A percentile compares a stretch with the other conserved stretches of the same genome.
Evolutionary conservation across 192 early-diverging fungal genomes (phyloP).

Genomic region (Neocallimastix lanati): DNA sequence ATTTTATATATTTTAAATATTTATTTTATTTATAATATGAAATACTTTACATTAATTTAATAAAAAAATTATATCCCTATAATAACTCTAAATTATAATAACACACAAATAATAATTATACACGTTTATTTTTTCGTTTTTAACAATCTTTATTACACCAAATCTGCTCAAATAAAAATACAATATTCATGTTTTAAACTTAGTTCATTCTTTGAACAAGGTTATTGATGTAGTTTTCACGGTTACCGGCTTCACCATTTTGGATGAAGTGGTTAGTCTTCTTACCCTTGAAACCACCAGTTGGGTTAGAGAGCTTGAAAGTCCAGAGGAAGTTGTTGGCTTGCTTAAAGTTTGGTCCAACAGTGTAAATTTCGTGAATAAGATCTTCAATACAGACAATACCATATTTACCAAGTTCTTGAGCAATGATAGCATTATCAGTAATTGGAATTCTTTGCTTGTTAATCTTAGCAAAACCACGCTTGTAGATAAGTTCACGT

Average conservation of each 20-base stretch:
- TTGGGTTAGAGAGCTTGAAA: conserved; percentile 97
- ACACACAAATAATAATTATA: no score
- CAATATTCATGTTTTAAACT: background rate
- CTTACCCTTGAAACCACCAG: conserved; percentile 79
- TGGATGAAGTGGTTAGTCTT: conserved; percentile 93
- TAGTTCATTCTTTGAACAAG: conserved; percentile 95
- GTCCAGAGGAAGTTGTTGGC: conserved; percentile 99
- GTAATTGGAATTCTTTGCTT: conserved; percentile 89
- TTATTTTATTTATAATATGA: no score
- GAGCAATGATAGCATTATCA: conserved; percentile 92
- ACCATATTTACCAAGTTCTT: conserved; percentile 76
- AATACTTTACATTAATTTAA: no score
- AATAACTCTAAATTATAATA: no score
- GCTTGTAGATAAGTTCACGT: conserved; percentile 99
- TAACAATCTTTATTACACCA: background rate
- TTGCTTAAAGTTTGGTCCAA: conserved; percentile 83
- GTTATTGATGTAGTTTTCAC: conserved; percentile 91
- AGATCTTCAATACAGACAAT: conserved; percentile 97
- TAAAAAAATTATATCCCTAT: no score
- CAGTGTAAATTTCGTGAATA: conserved; percentile 96
- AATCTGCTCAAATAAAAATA: background rate
- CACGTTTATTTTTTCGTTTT: no score
- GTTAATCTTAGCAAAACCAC: conserved; percentile 96
- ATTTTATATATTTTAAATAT: no score
- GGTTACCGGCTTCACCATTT: conserved; percentile 94